These are phyloP conservation scores for Polygonum aviculare DNA, from an alignment of 148 eudicot species.

Conservation along the genomic window DNA sequence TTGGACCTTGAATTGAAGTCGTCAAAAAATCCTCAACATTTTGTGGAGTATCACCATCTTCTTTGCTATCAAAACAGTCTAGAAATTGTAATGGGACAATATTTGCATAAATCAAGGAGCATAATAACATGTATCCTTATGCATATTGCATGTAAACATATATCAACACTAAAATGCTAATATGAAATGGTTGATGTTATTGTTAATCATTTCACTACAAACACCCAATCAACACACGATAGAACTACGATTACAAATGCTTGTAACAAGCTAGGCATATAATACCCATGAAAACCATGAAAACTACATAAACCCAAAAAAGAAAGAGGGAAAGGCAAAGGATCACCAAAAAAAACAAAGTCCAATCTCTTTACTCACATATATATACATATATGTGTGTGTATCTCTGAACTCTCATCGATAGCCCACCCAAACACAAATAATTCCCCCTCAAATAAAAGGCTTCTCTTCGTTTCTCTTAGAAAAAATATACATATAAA, in stretches of 20 bases:
- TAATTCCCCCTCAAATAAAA: conserved; percentile 35
- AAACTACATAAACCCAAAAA: not conserved
- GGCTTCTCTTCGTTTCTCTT: conserved; percentile 8
- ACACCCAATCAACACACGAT: not conserved
- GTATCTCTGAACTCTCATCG: not conserved
- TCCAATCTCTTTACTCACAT: not conserved
- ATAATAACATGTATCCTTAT: no score
- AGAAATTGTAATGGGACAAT: no score
- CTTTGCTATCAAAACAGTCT: no score
- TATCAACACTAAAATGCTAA: not conserved
- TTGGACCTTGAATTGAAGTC: no score
- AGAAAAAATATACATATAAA: not conserved
- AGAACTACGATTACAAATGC: not conserved
- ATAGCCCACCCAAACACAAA: conserved; percentile 12
- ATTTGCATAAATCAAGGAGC: no score
- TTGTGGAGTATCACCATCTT: no score
- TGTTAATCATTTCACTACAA: not conserved
- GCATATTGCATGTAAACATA: no score
- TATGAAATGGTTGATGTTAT: not conserved
- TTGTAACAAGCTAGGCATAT: not conserved
- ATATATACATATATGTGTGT: not conserved
- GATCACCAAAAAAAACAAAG: not conserved
- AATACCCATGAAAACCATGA: not conserved
- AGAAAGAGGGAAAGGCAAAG: not conserved
- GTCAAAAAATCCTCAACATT: no score